Evolutionary conservation across 1,139 yeast genomes (phyloP), one percentile per base, ranked within the genome.

Genomic region (Trichomonascaceae sp.): DNA sequence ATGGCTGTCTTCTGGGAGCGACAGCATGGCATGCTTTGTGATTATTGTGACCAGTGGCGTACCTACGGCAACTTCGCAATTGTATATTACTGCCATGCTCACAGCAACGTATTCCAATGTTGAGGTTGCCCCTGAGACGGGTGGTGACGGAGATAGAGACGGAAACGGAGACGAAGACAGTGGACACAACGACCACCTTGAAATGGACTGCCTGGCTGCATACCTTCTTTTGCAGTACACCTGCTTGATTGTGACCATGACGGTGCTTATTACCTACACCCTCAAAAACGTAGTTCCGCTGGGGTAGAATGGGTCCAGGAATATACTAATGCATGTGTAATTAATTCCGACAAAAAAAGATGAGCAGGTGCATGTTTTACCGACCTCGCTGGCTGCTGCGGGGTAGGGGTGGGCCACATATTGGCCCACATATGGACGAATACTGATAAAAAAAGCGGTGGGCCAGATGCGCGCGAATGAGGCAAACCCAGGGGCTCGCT

Each of bases 61-160:
- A 38, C 96, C 96, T 0, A 76, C 80, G 41, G 93, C 95, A 0
- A 85, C 96, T 0, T 70, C 85, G 1, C 70, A 82, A 46, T 76
- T 85, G 15, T 85, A 82, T 51, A 64, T 85, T 42, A 82, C 95
- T 3, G 89, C 93, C 4, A 76, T 81, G 50, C 81, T 76, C 54
- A 76, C 89, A 1, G 73, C 79, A 1, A 72, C 66, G 2, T n/a
- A n/a, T n/a, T n/a, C n/a, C n/a, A n/a, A n/a, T n/a, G n/a, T n/a
- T n/a, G n/a, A n/a, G n/a, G n/a, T n/a, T n/a, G n/a, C n/a, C n/a
- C n/a, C n/a, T n/a, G n/a, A n/a, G n/a, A n/a, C n/a, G n/a, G n/a
- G n/a, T n/a, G 23, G 23, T 20, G 23, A 20, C 23, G 11, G 23
- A 6, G n/a, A n/a, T n/a, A n/a, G n/a, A n/a, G n/a, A n/a, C n/a